Evolutionary conservation across 495 filamentous ascomycete genomes (phyloP).

Genomic region (Cryomyces antarcticus): DNA sequence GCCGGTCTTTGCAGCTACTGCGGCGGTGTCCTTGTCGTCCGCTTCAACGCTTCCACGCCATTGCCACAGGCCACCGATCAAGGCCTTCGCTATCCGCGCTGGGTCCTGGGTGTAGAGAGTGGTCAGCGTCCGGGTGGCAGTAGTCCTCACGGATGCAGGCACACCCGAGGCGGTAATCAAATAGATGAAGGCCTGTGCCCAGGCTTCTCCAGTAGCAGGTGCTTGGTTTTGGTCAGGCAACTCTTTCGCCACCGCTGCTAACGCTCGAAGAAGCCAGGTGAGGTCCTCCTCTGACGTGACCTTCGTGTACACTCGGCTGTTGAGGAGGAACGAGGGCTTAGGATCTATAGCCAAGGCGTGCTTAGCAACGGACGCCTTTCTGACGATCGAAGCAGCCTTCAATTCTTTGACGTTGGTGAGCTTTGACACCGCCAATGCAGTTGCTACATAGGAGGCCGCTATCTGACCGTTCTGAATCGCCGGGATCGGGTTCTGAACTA

Average conservation of each 20-base stretch:
- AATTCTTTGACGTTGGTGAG: conserved; percentile 23
- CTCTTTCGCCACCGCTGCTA: conserved; percentile 36
- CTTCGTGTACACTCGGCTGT: conserved; percentile 64
- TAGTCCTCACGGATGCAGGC: conserved; percentile 34
- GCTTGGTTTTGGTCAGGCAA: conserved; percentile 3
- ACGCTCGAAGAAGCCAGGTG: conserved; percentile 50
- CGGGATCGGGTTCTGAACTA: conserved; percentile 48
- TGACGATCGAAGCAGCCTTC: conserved; percentile 26
- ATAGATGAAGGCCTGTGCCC: conserved; percentile 70
- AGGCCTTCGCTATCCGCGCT: conserved; percentile 29
- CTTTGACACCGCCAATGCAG: conserved; percentile 33
- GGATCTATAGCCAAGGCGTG: conserved; percentile 42
- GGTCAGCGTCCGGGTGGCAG: conserved; percentile 36
- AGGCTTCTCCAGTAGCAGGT: conserved; percentile 26
- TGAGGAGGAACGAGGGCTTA: conserved; percentile 72
- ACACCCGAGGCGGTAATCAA: conserved; percentile 40
- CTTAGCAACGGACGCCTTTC: conserved; percentile 37
- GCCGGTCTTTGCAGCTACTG: conserved; percentile 45
- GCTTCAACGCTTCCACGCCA: conserved; percentile 49
- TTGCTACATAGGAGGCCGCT: conserved; percentile 49
- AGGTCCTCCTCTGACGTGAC: conserved; percentile 49
- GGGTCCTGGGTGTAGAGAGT: conserved; percentile 35
- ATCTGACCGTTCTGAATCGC: conserved; percentile 61
- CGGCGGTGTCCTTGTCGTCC: conserved; percentile 58
- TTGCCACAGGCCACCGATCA: conserved; percentile 59